Conservation (phyloP, 2,329 filamentous ascomycete genomes). For the Sordariomycetes sp. region DNA sequence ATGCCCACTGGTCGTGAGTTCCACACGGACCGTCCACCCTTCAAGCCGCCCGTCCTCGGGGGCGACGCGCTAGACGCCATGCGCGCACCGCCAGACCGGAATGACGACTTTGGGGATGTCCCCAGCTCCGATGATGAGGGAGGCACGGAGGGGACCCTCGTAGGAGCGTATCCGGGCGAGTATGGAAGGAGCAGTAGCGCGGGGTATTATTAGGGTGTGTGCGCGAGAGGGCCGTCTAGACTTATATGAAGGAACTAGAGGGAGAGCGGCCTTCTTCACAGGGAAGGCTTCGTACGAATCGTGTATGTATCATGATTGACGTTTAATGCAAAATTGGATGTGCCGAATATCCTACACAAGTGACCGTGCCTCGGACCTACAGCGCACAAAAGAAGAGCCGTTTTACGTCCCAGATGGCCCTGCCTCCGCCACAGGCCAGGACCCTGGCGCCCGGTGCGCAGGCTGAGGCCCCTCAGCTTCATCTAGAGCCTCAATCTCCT, state of each 20-base stretch:
- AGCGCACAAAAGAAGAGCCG: neutral
- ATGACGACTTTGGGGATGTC: slow-evolving; percentile 21
- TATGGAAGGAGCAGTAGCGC: slow-evolving; percentile 1
- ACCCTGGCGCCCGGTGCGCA: neutral
- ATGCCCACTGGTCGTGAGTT: slow-evolving; percentile 87
- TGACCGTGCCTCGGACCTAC: neutral
- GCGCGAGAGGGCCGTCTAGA: neutral
- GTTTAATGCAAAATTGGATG: neutral
- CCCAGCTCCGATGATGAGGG: slow-evolving; percentile 30
- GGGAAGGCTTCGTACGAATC: too few relatives aligned
- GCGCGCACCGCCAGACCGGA: slow-evolving; percentile 34
- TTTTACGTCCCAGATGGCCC: neutral
- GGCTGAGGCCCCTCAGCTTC: neutral
- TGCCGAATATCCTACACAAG: neutral
- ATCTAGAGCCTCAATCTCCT: neutral
- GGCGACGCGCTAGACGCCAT: slow-evolving; percentile 49
- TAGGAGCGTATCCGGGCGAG: neutral
- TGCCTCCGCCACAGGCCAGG: neutral
- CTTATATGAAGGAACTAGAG: neutral
- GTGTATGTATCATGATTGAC: neutral
- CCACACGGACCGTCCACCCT: slow-evolving; percentile 52
- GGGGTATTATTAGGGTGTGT: slow-evolving; percentile 8
- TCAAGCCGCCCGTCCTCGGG: slow-evolving; percentile 51
- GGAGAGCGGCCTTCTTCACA: neutral
- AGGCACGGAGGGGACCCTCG: neutral